Evolutionary conservation across 306 rosid species (phyloP), one percentile per base, ranked within the genome.

Genomic region (Geum urbanum): DNA sequence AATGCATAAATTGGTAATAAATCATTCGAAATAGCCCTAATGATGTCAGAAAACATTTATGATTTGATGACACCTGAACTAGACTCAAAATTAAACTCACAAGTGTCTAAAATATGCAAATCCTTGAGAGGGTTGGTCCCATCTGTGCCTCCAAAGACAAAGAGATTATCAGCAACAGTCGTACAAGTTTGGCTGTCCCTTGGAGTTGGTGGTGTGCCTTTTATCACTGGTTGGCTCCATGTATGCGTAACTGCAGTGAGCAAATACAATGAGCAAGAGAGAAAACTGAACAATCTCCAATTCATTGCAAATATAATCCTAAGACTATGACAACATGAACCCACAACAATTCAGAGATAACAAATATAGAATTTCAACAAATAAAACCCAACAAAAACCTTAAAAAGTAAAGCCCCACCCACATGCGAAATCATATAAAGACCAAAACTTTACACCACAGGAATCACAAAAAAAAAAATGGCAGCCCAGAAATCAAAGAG

Each of bases 111-210:
- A 45, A 91, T 85, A 69, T 86, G 89, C 83, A 95, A 89, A 78
- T 95, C 99, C 69, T 69, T 87, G 27, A 95, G 92, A 41, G 99
- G 99, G 65, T 77, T 95, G 67, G 70, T 83, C 69, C 99, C 99
- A 85, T 95, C 99, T 6, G 99, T 95, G 58, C 99, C 99, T 68
- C 99, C 99, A 85, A 95, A 95, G 19, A 95, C 89, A 76, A 78
- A 91, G 14, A 95, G 89, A 78, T 86, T 83, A 76, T 89, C 91
- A 71, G 88, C 95, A 86, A 95, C 79, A 8, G 91, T 77, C 9
- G 91, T 86, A 70, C 99, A 95, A 46, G 87, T 87, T 75, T 95
- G 97, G 79, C 99, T 95, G 78, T 95, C 99, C 80, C 99, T 87
- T 8, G 95, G 95, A 71, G 86, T 75, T 19, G 99, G 99, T 3